These are phyloP conservation scores for Saccharomycopsis sp. DNA, from an alignment of 805 yeast genomes.

Conservation along the genomic window DNA sequence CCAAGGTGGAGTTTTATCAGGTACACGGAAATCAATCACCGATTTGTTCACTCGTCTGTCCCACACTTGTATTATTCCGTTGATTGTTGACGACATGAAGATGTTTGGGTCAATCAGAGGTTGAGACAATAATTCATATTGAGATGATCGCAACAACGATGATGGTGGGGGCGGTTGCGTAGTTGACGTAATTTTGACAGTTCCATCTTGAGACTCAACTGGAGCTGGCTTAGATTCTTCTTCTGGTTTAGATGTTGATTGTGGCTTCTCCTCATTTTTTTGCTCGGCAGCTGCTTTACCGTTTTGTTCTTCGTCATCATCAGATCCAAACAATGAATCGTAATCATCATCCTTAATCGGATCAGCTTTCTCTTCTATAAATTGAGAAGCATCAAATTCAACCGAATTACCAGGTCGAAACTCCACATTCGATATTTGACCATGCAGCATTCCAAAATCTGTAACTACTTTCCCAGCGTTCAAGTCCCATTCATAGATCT, in stretches of 20 bases:
- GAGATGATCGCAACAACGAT: background rate
- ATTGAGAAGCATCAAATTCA: slow-evolving; percentile 28
- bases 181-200: background rate
- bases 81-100: slow-evolving; percentile 74
- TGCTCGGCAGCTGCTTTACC: slow-evolving; percentile 16
- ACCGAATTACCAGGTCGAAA: slow-evolving; percentile 56
- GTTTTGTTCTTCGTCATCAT: slow-evolving; percentile 35
- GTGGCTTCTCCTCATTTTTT: slow-evolving; percentile 12
- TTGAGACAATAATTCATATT: background rate
- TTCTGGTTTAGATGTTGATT: slow-evolving; percentile 8
- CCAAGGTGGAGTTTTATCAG: slow-evolving; percentile 84
- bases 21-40: slow-evolving; percentile 45
- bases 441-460: slow-evolving; percentile 50
- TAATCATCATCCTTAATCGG: slow-evolving; percentile 36
- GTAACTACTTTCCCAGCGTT: slow-evolving; percentile 53
- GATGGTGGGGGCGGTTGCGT: background rate
- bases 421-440: slow-evolving; percentile 74
- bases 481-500: slow-evolving; percentile 78
- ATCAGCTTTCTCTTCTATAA: slow-evolving; percentile 26
- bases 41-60: slow-evolving; percentile 49
- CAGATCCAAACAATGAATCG: slow-evolving; percentile 56
- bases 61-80: slow-evolving; percentile 80
- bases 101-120: slow-evolving; percentile 36
- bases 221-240: slow-evolving; percentile 22
- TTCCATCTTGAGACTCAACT: slow-evolving; percentile 1